Conservation (phyloP, 2,329 filamentous ascomycete species). For the Calonectria pseudoturangicola region DNA sequence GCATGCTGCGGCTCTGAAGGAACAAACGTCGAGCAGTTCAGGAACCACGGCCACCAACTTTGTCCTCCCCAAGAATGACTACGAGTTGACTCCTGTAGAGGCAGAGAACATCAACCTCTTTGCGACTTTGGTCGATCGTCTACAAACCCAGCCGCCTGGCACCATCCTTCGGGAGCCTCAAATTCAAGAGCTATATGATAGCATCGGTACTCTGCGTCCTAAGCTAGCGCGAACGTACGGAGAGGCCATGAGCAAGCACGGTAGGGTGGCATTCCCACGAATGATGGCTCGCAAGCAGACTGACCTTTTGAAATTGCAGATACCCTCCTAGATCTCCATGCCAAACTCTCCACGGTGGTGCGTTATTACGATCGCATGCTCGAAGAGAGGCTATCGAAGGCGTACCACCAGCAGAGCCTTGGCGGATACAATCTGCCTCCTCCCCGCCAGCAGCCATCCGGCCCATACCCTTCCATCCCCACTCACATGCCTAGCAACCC, state of each 20-base stretch:
- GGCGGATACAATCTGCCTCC: slow-evolving; percentile 77
- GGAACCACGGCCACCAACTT: slow-evolving; percentile 67
- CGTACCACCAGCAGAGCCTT: slow-evolving; percentile 88
- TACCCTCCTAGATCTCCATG: slow-evolving; percentile 93
- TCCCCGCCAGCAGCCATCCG: slow-evolving; percentile 71
- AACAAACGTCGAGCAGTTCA: slow-evolving; percentile 76
- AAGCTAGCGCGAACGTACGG: slow-evolving; percentile 97
- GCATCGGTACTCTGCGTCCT: slow-evolving; percentile 92
- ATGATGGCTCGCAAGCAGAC: slow-evolving; percentile 31
- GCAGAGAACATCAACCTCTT: slow-evolving; percentile 99
- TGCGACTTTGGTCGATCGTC: slow-evolving; percentile 91
- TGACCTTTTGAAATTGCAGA: slow-evolving; percentile 72
- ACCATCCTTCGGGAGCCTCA: slow-evolving; percentile 98
- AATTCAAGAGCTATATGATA: slow-evolving; percentile 98
- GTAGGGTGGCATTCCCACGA: slow-evolving; percentile 66
- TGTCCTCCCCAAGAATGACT: slow-evolving; percentile 88
- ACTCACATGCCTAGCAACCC: slow-evolving; percentile 68
- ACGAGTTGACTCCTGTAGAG: slow-evolving; percentile 94
- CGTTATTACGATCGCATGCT: slow-evolving; percentile 99
- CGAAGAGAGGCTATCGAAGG: slow-evolving; percentile 93
- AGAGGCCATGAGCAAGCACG: slow-evolving; percentile 99
- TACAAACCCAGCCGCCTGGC: slow-evolving; percentile 95
- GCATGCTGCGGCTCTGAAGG: slow-evolving; percentile 88
- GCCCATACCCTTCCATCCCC: slow-evolving; percentile 83
- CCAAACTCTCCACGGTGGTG: slow-evolving; percentile 96